Evolutionary conservation across 805 yeast genomes (phyloP).

Genomic region (Geotrichum ghanense): DNA sequence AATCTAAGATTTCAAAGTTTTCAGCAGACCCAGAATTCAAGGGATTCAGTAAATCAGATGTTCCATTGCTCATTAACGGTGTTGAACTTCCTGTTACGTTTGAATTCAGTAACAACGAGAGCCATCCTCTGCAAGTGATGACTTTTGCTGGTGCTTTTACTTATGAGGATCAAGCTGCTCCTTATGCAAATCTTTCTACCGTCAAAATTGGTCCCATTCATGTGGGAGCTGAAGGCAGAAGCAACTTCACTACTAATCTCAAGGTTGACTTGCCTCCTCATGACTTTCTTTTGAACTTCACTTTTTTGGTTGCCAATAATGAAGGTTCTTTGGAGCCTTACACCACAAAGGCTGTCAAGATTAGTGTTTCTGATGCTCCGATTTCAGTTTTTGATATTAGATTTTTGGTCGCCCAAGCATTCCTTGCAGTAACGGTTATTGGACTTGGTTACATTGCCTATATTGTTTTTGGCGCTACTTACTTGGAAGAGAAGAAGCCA

Average conservation of each 20-base stretch:
- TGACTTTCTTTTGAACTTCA: slow-evolving; percentile 37
- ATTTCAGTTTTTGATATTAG: slow-evolving; percentile 66
- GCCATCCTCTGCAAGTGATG: slow-evolving; percentile 13
- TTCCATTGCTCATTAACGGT: slow-evolving; percentile 16
- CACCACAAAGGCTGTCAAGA: slow-evolving; percentile 15
- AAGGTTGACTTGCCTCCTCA: slow-evolving; percentile 47
- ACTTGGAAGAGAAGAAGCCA: slow-evolving; percentile 9
- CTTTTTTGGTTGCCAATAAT: slow-evolving; percentile 12
- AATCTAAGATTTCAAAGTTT: not conserved
- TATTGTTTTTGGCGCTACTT: slow-evolving; percentile 9
- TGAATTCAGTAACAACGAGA: slow-evolving; percentile 18
- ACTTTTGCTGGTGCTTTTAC: slow-evolving; percentile 17
- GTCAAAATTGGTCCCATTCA: slow-evolving; percentile 50
- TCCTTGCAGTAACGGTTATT: slow-evolving; percentile 39
- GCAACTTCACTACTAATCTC: slow-evolving; percentile 45
- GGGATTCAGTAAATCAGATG: not conserved
- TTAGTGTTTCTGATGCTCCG: slow-evolving; percentile 50
- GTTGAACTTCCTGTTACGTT: slow-evolving; percentile 17
- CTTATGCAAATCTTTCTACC: slow-evolving; percentile 43
- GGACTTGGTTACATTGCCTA: slow-evolving; percentile 33
- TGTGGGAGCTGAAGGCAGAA: slow-evolving; percentile 38
- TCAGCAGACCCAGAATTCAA: not conserved
- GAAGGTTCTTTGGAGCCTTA: slow-evolving; percentile 14
- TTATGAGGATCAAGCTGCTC: slow-evolving; percentile 8
- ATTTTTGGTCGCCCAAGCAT: slow-evolving; percentile 48